Percentiles rank a stretch among this genome's conserved stretches.
Evolutionary conservation across 305 asterid species (phyloP).

Genomic region (Solanum hybrid): DNA sequence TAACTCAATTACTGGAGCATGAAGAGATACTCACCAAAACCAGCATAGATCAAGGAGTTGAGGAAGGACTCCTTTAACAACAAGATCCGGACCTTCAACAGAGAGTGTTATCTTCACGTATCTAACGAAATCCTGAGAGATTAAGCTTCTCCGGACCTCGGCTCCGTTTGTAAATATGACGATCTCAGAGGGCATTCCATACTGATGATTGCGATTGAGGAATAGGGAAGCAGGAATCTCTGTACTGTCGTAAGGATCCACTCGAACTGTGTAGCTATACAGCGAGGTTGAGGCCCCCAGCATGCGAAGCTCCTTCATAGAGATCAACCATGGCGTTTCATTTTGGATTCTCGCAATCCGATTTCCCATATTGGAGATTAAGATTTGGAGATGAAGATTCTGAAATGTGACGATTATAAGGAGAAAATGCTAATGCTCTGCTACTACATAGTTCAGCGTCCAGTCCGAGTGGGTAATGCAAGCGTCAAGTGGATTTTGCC

Average conservation of each 20-base stretch:
- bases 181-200: neutral
- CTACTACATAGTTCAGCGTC: neutral
- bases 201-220: neutral
- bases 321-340: neutral
- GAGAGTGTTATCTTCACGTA: neutral
- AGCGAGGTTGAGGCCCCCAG: neutral
- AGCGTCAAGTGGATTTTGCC: neutral
- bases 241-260: neutral
- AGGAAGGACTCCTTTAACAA: neutral
- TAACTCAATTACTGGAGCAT: neutral
- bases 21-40: neutral
- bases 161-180: neutral
- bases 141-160: neutral
- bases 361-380: neutral
- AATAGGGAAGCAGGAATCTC: neutral
- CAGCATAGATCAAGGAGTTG: neutral
- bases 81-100: neutral
- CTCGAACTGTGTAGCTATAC: neutral
- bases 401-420: no score
- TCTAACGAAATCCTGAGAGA: neutral
- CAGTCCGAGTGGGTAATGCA: neutral
- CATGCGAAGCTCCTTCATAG: neutral
- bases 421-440: neutral
- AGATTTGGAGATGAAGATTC: neutral
- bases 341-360: neutral